These are phyloP conservation scores for Russula dissimulans DNA, from an alignment of 768 basidiomycete species.

Conservation along the genomic window DNA sequence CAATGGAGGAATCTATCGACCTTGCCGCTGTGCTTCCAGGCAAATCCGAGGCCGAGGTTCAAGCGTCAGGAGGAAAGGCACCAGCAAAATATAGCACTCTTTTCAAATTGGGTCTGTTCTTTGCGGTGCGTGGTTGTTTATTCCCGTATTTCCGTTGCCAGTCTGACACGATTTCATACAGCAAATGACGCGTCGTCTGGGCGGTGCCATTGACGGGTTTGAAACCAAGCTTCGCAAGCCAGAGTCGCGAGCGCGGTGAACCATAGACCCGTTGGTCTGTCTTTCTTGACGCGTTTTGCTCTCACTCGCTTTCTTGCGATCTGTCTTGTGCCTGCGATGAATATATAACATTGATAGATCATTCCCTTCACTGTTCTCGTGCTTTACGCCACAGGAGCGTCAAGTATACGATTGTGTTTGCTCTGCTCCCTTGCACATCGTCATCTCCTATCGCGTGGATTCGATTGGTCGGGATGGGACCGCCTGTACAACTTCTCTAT, in stretches of 20 bases:
- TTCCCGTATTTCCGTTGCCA: neutral
- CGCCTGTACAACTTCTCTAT: slow-evolving; percentile 61
- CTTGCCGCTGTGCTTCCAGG: neutral
- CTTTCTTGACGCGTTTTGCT: too few species aligned
- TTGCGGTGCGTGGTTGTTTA: neutral
- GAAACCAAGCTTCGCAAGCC: slow-evolving; percentile 7
- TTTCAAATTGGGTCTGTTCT: neutral
- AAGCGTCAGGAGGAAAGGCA: neutral
- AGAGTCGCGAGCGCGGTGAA: neutral
- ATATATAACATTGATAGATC: too few species aligned
- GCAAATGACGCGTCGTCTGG: neutral
- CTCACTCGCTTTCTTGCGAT: too few species aligned
- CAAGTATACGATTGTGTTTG: too few species aligned
- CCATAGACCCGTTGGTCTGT: too few species aligned
- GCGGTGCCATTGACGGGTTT: neutral
- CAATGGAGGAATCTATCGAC: neutral
- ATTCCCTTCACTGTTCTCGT: too few species aligned
- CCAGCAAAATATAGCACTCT: neutral
- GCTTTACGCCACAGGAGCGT: too few species aligned
- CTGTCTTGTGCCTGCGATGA: too few species aligned
- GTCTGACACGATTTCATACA: neutral
- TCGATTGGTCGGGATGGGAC: slow-evolving; percentile 75
- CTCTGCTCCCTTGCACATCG: slow-evolving; percentile 37
- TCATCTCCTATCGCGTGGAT: slow-evolving; percentile 49
- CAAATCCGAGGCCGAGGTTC: neutral